Percentiles rank a stretch among this genome's conserved stretches.
These are phyloP conservation scores for Paxillus involutus DNA, from an alignment of 768 basidiomycete species.

Conservation along the genomic window DNA sequence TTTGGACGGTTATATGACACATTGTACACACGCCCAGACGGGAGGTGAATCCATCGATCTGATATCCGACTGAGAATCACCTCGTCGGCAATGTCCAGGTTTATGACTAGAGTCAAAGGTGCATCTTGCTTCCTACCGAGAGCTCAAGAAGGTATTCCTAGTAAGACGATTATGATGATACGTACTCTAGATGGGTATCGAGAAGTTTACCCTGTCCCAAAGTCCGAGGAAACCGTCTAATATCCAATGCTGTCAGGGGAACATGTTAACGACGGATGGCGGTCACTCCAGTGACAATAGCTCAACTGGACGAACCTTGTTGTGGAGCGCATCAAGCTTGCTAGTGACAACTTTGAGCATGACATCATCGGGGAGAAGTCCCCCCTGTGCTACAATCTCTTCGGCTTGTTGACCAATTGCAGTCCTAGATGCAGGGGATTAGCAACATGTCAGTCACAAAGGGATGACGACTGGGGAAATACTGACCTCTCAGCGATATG, in stretches of 20 bases:
- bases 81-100: slow-evolving; percentile 86
- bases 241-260: slow-evolving; percentile 72
- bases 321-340: slow-evolving; percentile 64
- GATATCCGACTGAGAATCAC: slow-evolving; percentile 84
- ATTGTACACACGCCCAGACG: slow-evolving; percentile 91
- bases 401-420: slow-evolving; percentile 74
- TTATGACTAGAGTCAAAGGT: slow-evolving; percentile 79
- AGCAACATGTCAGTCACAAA: neutral
- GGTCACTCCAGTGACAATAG: neutral
- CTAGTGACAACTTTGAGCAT: slow-evolving; percentile 76
- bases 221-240: slow-evolving; percentile 89
- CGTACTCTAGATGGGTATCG: slow-evolving; percentile 71
- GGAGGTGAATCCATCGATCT: slow-evolving; percentile 86
- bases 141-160: neutral
- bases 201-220: slow-evolving; percentile 79
- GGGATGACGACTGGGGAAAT: neutral
- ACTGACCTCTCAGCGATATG: slow-evolving; percentile 64
- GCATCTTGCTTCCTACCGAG: slow-evolving; percentile 52
- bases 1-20: slow-evolving; percentile 84
- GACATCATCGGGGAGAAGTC: slow-evolving; percentile 73
- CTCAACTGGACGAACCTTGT: slow-evolving; percentile 49
- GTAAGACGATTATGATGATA: slow-evolving; percentile 1
- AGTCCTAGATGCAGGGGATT: slow-evolving; percentile 42
- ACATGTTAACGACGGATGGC: neutral
- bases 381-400: slow-evolving; percentile 76